Percentiles rank a stretch among this genome's conserved stretches.
These are phyloP conservation scores for Didymosphaeria variabile DNA, from an alignment of 2,329 filamentous ascomycete genomes.

Conservation along the genomic window DNA sequence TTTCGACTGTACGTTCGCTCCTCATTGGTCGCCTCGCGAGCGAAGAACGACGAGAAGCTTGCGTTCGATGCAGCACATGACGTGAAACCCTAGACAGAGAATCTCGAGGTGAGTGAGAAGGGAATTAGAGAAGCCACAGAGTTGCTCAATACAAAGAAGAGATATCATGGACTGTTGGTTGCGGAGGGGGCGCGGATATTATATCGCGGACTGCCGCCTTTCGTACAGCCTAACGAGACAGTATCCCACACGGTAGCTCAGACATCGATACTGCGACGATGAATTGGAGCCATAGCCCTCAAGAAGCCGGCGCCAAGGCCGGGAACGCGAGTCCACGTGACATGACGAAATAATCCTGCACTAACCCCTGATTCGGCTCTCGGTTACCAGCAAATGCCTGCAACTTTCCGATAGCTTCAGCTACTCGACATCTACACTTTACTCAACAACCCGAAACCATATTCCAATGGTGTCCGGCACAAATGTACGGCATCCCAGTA, in stretches of 20 bases:
- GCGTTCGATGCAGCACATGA: no score
- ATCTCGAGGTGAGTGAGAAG: conserved; percentile 31
- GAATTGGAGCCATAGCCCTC: no score
- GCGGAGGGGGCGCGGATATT: conserved; percentile 18
- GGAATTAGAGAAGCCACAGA: conserved; percentile 28
- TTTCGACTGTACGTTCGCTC: no score
- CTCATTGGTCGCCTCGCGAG: no score
- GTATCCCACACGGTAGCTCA: no score
- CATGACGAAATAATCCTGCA: conserved; percentile 15
- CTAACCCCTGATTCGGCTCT: conserved; percentile 29
- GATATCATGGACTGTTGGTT: conserved; percentile 32
- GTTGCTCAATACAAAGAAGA: conserved; percentile 28
- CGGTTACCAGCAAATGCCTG: conserved; percentile 18
- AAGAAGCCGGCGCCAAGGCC: no score
- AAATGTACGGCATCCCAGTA: conserved; percentile 10
- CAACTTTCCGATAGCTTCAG: conserved; percentile 5
- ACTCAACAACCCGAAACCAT: background rate
- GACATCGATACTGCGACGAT: no score
- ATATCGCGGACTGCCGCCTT: no score
- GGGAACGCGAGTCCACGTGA: conserved; percentile 16
- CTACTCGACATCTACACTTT: background rate
- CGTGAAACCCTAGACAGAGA: conserved; percentile 31
- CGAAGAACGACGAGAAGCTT: no score
- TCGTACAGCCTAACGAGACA: no score
- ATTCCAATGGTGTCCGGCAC: conserved; percentile 20